Evolutionary conservation across 2,329 filamentous ascomycete genomes (phyloP), one percentile per base, ranked within the genome.

Genomic region (Fusarium anthophilum): DNA sequence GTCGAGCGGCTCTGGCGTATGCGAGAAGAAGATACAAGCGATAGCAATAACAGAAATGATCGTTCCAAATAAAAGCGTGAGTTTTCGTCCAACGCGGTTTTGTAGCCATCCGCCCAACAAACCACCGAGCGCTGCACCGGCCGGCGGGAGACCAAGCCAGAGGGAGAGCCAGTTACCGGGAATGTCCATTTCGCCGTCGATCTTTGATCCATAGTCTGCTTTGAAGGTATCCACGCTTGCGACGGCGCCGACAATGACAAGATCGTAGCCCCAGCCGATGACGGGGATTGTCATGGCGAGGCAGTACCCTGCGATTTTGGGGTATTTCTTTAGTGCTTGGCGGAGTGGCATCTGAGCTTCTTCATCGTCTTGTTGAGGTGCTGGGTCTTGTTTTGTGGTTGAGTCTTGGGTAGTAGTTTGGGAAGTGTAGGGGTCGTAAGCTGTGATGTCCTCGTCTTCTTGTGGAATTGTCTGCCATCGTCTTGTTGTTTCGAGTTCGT

Each of bases 181-280:
- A 2, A 80, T 79, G 1, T 77, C 77, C 63, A 61, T 56, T 5
- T 75, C 54, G 2, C 75, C 80, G 6, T 79, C 48, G 12, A 74
- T 74, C 14, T 65, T 41, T 37, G 76, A 61, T 8, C 80, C 80
- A 15, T 79, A 81, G 60, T 81, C 80, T 9, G 61, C 55, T 8
- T 78, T 69, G n/a, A 81, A 81, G 2, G 76, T 63, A 12, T 81
- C 80, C 0, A 78, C 79, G 4, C 75, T 76, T 10, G 70, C 76
- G n/a, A 81, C 73, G 11, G 76, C 62, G 9, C 80, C 79, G 1
- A 81, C 74, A 3, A 81, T 65, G 4, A 79, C 72, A 3, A 77
- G 54, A 22, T 78, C 77, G 48, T 81, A 80, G 2, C 79, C 79
- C 79, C 79, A 81, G n/a, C 79, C 79, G 22, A 80, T 62, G 7